Evolutionary conservation across 2,329 filamentous ascomycete species (phyloP), one percentile per base, ranked within the genome.

Genomic region (Cylindrodendrum hubeiense): DNA sequence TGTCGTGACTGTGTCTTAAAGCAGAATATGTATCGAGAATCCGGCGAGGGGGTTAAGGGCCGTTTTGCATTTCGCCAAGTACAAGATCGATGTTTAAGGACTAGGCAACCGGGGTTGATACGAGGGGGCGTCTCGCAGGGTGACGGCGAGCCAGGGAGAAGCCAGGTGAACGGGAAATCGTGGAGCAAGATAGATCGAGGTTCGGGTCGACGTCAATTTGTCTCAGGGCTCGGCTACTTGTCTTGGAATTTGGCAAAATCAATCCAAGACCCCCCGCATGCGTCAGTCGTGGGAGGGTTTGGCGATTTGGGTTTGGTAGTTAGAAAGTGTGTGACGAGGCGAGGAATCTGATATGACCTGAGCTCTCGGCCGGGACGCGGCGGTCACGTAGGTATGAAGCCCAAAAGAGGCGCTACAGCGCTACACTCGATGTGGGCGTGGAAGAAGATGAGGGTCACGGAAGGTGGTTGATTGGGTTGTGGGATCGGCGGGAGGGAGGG

Each of bases 151-250:
- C 52, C 55, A 53, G 43, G 55, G 41, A 24, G 61, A n/a, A 51
- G 57, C 50, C 51, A 53, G 54, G 51, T 44, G 65, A 56, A 66
- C 62, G 46, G 60, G 34, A 51, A 66, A 52, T 53, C 57, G 62
- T 52, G 51, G 62, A 58, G 57, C 63, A 53, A 2, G 28, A 50
- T 50, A 63, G 41, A 54, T 51, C 52, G 52, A 66, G 26, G 66
- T 43, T 60, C 63, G 56, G 44, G 39, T 67, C 68, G 69, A 71
- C 67, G 71, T 74, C 71, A 72, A 66, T 56, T 66, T 74, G 70
- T 72, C 67, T 75, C 64, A 67, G 67, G 58, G 33, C 57, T 51
- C 65, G 62, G 60, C 57, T 67, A 69, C 62, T 63, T 72, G 71
- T 70, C 68, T 70, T 68, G 66, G 59, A 66, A 58, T 58, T 68